Base-by-base conservation (phyloP, 805 yeast genomes). In the Starmerella bombicola region DNA sequence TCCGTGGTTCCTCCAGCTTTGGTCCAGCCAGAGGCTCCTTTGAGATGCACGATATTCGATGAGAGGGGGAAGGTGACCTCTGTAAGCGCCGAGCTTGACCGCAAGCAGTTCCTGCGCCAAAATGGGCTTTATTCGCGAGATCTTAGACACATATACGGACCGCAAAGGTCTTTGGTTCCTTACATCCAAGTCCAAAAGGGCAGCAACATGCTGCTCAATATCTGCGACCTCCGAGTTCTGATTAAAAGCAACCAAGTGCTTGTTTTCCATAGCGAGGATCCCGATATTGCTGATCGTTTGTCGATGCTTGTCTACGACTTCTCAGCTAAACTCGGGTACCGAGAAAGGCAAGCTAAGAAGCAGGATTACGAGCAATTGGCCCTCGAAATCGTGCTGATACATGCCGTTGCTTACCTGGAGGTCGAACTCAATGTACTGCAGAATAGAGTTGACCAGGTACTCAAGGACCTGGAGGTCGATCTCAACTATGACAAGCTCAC, bases 61-160 rank as follows among this genome's bases (percentile, higher is more conserved):
- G 52, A 50, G 16, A 54, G 58, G 2, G 85, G 85, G 3, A 65
- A 71, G 30, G 76, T 77, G 16, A 61, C 66, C 2, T 70, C 73
- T 0, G 74, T 77, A n/a, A 71, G 78, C 5, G 68, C 72, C 43
- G 63, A 64, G 51, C 68, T 69, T 47, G 73, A 78, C 33, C 71
- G 73, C 51, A 72, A 69, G 55, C 68, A 56, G 56, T 73, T 72
- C 62, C 66, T 68, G 46, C 74, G 62, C 40, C 76, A 80, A 34
- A 80, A 84, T 58, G 73, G 76, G 19, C 58, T 86, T 21, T 83
- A 78, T 48, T 93, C 96, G 2, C 66, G 96, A 61, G 96, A 86
- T 58, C 63, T 86, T 47, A 62, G 96, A 23, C 85, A 82, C 55
- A 78, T 86, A 38, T 95, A 78, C 26, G 56, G 55, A 54, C 43